Evolutionary conservation across 495 filamentous ascomycete species (phyloP).

Genomic region (Darksidea phi): DNA sequence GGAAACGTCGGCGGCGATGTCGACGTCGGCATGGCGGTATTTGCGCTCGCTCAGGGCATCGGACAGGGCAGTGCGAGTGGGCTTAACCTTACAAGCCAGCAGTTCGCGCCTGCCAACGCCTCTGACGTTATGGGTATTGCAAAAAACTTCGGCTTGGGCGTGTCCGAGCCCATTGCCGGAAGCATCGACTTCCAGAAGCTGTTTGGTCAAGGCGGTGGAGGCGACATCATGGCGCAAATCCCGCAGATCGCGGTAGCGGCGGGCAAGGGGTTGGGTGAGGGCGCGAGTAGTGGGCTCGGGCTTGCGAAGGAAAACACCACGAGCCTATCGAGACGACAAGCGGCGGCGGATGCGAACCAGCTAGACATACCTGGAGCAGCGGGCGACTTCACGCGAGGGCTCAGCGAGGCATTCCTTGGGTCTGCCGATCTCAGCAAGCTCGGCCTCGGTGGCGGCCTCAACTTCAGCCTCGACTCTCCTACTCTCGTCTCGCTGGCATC

Average conservation of each 20-base stretch:
- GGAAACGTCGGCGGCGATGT: not conserved
- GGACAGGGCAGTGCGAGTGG: constrained; percentile 17
- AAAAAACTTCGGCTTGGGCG: constrained; percentile 13
- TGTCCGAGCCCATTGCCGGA: constrained; percentile 13
- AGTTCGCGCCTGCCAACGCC: constrained; percentile 7
- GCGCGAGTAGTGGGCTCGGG: constrained; percentile 15
- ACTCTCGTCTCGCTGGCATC: constrained; percentile 2
- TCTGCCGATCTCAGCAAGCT: constrained; percentile 9
- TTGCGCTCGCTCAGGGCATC: constrained; percentile 18
- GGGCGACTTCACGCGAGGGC: constrained; percentile 9
- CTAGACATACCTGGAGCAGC: constrained; percentile 4
- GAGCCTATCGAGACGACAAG: not conserved
- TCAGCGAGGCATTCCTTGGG: constrained; percentile 14
- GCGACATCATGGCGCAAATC: constrained; percentile 11
- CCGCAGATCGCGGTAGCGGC: constrained; percentile 12
- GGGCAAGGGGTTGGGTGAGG: constrained; percentile 9
- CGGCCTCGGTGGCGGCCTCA: not conserved
- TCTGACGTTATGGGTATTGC: constrained; percentile 13
- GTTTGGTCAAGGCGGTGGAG: not conserved
- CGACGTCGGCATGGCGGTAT: constrained; percentile 13
- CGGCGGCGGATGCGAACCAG: not conserved
- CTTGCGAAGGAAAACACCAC: not conserved
- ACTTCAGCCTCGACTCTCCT: not conserved
- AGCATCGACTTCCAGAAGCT: constrained; percentile 3
- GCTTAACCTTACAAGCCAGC: constrained; percentile 7